Base-by-base conservation (phyloP, 495 filamentous ascomycete species). In the Aspergillus nanangensis region DNA sequence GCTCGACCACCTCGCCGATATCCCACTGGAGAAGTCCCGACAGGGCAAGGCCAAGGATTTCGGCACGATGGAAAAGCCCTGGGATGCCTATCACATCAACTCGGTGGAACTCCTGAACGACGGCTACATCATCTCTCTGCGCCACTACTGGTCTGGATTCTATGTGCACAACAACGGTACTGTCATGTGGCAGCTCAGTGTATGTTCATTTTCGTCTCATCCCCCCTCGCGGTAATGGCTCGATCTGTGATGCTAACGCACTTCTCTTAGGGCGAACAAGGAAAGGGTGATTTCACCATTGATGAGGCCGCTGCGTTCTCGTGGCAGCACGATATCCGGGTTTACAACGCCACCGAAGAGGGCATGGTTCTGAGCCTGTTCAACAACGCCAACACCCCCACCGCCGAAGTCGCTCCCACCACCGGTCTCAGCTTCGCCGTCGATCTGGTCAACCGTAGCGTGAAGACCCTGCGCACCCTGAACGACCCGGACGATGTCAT, bases 61-160 rank as follows among this genome's bases (percentile, higher is more conserved):
- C 8, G 63, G 47, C 45, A 63, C 39, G 23, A 49, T 38, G 38
- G 60, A 41, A 36, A 65, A 38, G 64, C 67, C 38, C 48, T 66
- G 23, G 65, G 76, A 58, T 61, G 71, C 58, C 40, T 72, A 54
- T 48, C 67, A 66, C 41, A 72, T 64, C 62, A 71, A 71, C 38
- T 55, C 67, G 10, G 54, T 71, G 20, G 53, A 60, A 23, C 38
- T 56, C 18, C 58, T 64, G 49, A 53, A 63, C 38, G 55, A 67
- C 5, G 65, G 65, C n/a, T 67, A 63, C 34, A 46, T 69, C 8
- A 50, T 77, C 44, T 70, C 60, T 39, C 18, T 68, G 44, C 51
- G 70, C 27, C 60, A 61, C 58, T 53, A 58, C 61, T 58, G 58
- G 57, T 56, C 55, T 15, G 70, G 69, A 1, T 65, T 55, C 18